Conservation (phyloP, 768 basidiomycete species). For the Lenzites betulinus region DNA sequence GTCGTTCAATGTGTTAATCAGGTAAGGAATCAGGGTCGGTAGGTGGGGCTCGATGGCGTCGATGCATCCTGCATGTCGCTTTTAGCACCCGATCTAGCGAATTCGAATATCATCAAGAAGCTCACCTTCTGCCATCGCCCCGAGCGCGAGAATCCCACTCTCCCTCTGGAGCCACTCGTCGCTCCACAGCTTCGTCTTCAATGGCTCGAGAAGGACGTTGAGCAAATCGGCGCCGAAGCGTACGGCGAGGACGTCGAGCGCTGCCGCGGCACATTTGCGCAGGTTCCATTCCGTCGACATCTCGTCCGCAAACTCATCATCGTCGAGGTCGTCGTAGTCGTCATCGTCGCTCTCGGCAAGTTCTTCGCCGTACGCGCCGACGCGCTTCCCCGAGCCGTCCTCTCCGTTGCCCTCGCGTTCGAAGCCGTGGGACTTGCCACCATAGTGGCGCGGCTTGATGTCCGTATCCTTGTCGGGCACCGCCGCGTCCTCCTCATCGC, state of each 20-base stretch:
- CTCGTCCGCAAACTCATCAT: conserved; percentile 94
- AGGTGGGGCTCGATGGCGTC: conserved; percentile 94
- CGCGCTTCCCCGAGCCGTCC: conserved; percentile 34
- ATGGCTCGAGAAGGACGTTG: conserved; percentile 81
- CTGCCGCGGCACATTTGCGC: conserved; percentile 96
- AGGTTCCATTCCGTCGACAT: conserved; percentile 99
- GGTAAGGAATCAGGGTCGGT: conserved; percentile 89
- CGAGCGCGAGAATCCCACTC: conserved; percentile 92
- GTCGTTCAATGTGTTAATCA: conserved; percentile 88
- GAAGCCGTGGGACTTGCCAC: conserved; percentile 79
- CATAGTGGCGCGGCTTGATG: conserved; percentile 95
- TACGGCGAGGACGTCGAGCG: conserved; percentile 94
- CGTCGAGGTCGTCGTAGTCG: conserved; percentile 83
- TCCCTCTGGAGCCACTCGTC: conserved; percentile 92
- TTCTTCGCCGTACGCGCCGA: conserved; percentile 78
- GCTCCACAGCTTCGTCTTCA: conserved; percentile 95
- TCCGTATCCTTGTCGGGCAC: conserved; percentile 94
- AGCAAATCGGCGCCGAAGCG: conserved; percentile 89
- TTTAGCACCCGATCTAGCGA: conserved; percentile 7
- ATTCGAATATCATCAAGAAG: conserved; percentile 8
- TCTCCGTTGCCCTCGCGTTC: conserved; percentile 65
- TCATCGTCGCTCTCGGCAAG: conserved; percentile 85
- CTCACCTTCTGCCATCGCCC: conserved; percentile 97
- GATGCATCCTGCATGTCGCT: conserved; percentile 74
- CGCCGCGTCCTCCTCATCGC: conserved; percentile 82